These are phyloP conservation scores for Yamadazyma akitaensis DNA, from an alignment of 805 yeast genomes.

Conservation along the genomic window DNA sequence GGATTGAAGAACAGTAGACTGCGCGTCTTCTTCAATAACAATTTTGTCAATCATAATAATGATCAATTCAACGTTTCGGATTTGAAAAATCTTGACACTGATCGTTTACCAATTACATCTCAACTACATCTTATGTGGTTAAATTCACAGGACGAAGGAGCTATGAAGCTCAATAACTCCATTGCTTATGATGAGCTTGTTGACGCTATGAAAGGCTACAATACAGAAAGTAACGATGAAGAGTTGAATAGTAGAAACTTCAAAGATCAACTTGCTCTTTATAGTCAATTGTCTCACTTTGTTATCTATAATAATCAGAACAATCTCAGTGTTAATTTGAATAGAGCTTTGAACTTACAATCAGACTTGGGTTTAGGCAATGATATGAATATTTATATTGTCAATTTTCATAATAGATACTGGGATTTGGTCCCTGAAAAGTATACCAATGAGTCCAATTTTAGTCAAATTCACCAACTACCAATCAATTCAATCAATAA, in stretches of 20 bases:
- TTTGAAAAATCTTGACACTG: conserved; percentile 4
- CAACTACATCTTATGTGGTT: conserved; percentile 19
- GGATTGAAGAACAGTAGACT: conserved; percentile 27
- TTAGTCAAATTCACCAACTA: conserved; percentile 9
- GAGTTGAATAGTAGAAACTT: conserved; percentile 30
- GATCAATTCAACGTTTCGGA: conserved; percentile 9
- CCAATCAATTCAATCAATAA: conserved; percentile 18
- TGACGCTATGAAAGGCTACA: neutral
- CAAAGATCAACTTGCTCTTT: conserved; percentile 24
- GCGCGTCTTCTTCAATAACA: conserved; percentile 25
- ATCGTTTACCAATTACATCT: conserved; percentile 5
- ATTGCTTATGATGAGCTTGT: conserved; percentile 16
- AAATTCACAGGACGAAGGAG: conserved; percentile 10
- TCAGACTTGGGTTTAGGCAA: conserved; percentile 9
- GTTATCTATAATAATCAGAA: conserved; percentile 27
- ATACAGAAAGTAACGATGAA: neutral
- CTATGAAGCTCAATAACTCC: conserved; percentile 16
- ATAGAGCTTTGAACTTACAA: conserved; percentile 17
- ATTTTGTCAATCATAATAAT: conserved; percentile 11
- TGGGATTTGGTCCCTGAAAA: conserved; percentile 14
- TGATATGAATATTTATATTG: conserved; percentile 18
- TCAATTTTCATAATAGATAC: conserved; percentile 14
- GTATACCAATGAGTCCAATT: conserved; percentile 12
- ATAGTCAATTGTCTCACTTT: conserved; percentile 32
- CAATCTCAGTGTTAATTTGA: conserved; percentile 14